phyloP scores from a whole-genome alignment of 129 eudicot genomes.

The Glebionis coronaria region DNA sequence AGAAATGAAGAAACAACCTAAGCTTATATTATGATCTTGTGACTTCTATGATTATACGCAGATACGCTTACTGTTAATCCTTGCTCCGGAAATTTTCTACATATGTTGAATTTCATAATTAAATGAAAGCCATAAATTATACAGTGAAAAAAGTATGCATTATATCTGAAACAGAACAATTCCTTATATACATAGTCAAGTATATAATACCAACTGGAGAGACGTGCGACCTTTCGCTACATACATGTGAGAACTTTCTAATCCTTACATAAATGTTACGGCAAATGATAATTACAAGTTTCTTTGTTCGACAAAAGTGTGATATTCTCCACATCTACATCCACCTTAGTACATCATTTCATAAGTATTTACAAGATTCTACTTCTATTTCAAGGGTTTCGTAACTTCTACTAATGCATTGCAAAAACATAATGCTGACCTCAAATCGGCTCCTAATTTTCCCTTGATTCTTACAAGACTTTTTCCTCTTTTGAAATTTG shows the following conservation, averaged over 20 bases:
- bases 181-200: background rate
- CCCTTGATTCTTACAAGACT: background rate
- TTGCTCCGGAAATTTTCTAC: no score
- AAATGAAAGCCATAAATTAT: no score
- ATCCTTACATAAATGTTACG: background rate
- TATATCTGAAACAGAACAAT: no score
- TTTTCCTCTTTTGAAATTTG: background rate
- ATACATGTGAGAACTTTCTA: background rate
- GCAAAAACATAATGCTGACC: background rate
- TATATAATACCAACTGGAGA: background rate
- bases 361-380: background rate
- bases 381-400: background rate
- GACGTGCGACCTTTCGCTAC: background rate
- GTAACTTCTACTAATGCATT: background rate
- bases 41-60: background rate
- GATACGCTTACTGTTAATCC: no score
- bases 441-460: background rate
- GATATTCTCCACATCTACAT: no score
- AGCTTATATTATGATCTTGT: conserved; percentile 1
- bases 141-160: no score
- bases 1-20: conserved; percentile 1
- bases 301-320: background rate
- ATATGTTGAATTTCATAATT: no score
- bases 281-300: background rate
- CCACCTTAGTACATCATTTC: no score